These are phyloP conservation scores for Neurospora sp. DNA, from an alignment of 495 filamentous ascomycete genomes.

Conservation along the genomic window DNA sequence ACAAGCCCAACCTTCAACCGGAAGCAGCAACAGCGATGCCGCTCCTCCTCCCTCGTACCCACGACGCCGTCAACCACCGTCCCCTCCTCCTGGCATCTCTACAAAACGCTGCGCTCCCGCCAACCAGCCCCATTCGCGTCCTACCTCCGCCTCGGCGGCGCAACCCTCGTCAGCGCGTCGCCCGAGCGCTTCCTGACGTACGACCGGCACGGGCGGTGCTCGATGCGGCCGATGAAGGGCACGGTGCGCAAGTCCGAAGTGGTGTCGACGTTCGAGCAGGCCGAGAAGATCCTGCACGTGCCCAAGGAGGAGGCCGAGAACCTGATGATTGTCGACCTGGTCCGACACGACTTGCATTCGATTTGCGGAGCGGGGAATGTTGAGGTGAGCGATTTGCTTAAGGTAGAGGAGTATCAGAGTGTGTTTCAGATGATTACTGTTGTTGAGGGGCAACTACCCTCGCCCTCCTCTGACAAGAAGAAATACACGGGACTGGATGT, in stretches of 20 bases:
- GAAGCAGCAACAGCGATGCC: slow-evolving; percentile 2
- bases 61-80: not conserved
- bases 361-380: slow-evolving; percentile 66
- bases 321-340: slow-evolving; percentile 95
- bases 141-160: slow-evolving; percentile 58
- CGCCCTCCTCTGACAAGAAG: slow-evolving; percentile 7
- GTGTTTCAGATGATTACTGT: slow-evolving; percentile 88
- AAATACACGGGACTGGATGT: slow-evolving; percentile 58
- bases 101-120: slow-evolving; percentile 53
- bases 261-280: slow-evolving; percentile 50
- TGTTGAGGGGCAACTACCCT: slow-evolving; percentile 57
- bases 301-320: slow-evolving; percentile 93
- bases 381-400: slow-evolving; percentile 54
- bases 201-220: slow-evolving; percentile 44
- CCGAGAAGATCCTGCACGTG: slow-evolving; percentile 56
- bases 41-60: not conserved
- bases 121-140: slow-evolving; percentile 86
- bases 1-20: slow-evolving; percentile 6
- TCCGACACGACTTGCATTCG: slow-evolving; percentile 80
- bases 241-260: slow-evolving; percentile 65
- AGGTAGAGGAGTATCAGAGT: slow-evolving; percentile 80
- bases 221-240: slow-evolving; percentile 87
- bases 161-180: slow-evolving; percentile 72
- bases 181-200: slow-evolving; percentile 86
- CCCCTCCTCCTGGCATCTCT: slow-evolving; percentile 55